phyloP scores from a whole-genome alignment of 345 rosid species.

The Microthlaspi erraticum region DNA sequence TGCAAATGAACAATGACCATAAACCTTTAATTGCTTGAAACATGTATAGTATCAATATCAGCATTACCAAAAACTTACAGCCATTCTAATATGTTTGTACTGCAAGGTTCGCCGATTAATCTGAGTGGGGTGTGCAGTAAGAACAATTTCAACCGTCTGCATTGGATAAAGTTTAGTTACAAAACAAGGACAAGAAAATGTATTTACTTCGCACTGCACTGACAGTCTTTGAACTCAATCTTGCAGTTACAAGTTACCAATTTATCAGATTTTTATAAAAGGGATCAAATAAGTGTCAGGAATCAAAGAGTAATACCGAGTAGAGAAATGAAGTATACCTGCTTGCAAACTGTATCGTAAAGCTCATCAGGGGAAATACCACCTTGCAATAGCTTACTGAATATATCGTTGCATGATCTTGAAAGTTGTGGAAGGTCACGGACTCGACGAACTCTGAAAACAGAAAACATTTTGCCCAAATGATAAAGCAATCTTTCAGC shows the following conservation, averaged over 20 bases:
- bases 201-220: constrained; percentile 4
- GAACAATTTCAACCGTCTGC: constrained; percentile 97
- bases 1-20: constrained; percentile 45
- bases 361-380: constrained; percentile 80
- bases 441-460: constrained; percentile 77
- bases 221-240: constrained; percentile 2
- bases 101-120: constrained; percentile 89
- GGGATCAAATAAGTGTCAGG: not conserved
- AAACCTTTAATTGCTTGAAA: constrained; percentile 22
- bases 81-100: constrained; percentile 89
- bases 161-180: constrained; percentile 12
- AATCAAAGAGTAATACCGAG: constrained; percentile 12
- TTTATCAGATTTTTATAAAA: not conserved
- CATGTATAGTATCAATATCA: constrained; percentile 28
- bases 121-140: constrained; percentile 98
- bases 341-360: constrained; percentile 83
- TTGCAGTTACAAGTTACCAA: constrained; percentile 4
- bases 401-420: constrained; percentile 86
- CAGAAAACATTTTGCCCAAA: not conserved
- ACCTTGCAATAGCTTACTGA: constrained; percentile 74
- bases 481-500: constrained; percentile 18
- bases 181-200: constrained; percentile 16
- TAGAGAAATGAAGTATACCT: constrained; percentile 52
- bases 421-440: constrained; percentile 58
- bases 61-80: constrained; percentile 56